Evolutionary conservation across 495 filamentous ascomycete species (phyloP).

Genomic region (Tirmania nivea): DNA sequence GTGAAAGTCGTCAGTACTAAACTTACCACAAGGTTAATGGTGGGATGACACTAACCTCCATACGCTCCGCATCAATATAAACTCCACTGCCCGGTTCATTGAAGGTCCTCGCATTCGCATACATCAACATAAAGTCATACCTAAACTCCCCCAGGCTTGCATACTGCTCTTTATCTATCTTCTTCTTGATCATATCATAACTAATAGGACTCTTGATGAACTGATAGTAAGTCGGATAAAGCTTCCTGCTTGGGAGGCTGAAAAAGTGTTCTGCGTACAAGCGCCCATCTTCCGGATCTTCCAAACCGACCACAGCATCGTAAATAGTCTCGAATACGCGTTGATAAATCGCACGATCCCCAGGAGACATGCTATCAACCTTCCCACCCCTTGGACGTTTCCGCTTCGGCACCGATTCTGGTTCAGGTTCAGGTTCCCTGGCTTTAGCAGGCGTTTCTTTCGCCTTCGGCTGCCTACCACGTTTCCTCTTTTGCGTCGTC

Average conservation of each 20-base stretch:
- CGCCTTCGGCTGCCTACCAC: constrained; percentile 69
- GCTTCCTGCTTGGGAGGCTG: constrained; percentile 64
- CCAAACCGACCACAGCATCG: constrained; percentile 58
- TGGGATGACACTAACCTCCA: constrained; percentile 45
- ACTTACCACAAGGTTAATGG: too few species aligned
- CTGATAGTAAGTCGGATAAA: constrained; percentile 83
- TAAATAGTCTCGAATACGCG: constrained; percentile 51
- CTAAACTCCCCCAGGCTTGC: constrained; percentile 56
- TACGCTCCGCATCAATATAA: constrained; percentile 76
- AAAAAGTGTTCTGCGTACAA: constrained; percentile 87
- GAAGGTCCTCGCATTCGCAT: constrained; percentile 77
- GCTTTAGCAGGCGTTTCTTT: constrained; percentile 29
- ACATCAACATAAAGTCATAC: constrained; percentile 60
- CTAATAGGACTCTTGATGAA: constrained; percentile 80
- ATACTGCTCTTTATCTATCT: constrained; percentile 88
- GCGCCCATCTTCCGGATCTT: constrained; percentile 33
- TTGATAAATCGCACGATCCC: constrained; percentile 43
- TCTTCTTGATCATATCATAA: constrained; percentile 78
- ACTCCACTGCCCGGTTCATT: constrained; percentile 87
- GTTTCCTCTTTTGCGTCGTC: constrained; percentile 31
- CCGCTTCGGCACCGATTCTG: constrained; percentile 54
- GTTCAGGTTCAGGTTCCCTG: constrained; percentile 29
- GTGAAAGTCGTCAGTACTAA: background rate
- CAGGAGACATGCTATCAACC: constrained; percentile 23
- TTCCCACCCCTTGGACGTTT: constrained; percentile 45